Conservation (phyloP, 2,329 filamentous ascomycete species). For the Paecilomyces formosus region DNA sequence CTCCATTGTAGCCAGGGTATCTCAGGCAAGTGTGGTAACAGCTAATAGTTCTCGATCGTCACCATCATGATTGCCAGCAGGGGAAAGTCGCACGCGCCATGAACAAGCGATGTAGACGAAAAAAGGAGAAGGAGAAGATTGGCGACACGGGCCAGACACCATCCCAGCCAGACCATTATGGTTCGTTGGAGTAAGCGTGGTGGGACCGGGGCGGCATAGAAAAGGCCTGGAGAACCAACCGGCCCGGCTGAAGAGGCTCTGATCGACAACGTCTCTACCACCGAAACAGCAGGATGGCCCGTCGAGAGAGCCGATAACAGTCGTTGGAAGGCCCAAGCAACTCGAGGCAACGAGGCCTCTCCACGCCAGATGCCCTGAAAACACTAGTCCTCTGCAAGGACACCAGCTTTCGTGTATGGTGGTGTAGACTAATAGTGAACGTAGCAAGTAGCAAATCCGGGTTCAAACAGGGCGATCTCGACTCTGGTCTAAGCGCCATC, state of each 20-base stretch:
- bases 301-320: not conserved
- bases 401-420: not conserved
- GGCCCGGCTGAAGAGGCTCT: not conserved
- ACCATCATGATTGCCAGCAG: not conserved
- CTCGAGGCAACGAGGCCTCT: not conserved
- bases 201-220: not conserved
- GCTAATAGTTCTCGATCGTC: slow-evolving; percentile 1
- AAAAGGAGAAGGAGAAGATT: slow-evolving; percentile 5
- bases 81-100: not conserved
- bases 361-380: not conserved
- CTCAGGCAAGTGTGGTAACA: not conserved
- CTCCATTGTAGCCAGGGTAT: slow-evolving; percentile 5
- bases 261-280: not conserved
- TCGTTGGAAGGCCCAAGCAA: not conserved
- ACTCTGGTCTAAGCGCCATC: not conserved
- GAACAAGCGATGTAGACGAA: slow-evolving; percentile 1
- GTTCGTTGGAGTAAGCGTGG: not conserved
- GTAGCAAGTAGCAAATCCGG: no score
- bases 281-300: not conserved
- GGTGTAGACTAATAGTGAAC: no score
- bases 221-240: not conserved
- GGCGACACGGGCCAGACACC: slow-evolving; percentile 1
- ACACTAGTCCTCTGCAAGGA: not conserved
- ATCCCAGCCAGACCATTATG: not conserved
- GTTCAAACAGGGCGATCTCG: not conserved